Evolutionary conservation across 1,139 yeast genomes (phyloP).

Genomic region (Candida sanyaensis): DNA sequence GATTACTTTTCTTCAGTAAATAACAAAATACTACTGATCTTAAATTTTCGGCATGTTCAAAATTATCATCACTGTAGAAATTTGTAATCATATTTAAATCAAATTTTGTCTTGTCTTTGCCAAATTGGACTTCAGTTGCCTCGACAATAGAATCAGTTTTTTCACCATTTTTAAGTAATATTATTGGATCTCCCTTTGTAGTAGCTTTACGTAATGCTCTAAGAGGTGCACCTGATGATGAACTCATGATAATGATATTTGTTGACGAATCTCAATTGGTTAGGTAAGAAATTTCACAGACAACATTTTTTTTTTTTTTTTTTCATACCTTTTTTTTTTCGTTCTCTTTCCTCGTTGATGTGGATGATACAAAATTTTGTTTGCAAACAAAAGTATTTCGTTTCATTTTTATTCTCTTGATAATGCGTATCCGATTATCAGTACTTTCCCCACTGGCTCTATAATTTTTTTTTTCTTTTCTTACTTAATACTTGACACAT

Average conservation of each 20-base stretch:
- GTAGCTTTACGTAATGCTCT: constrained; percentile 27
- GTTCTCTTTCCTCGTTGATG: neutral
- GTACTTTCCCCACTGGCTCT: neutral
- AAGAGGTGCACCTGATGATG: constrained; percentile 13
- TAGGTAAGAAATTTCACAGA: too few species aligned
- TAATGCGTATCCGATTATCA: neutral
- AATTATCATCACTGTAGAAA: constrained; percentile 53
- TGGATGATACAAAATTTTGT: neutral
- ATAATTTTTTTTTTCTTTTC: neutral
- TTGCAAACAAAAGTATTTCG: neutral
- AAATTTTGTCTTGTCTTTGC: constrained; percentile 20
- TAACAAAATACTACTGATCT: constrained; percentile 78
- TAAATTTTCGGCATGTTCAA: constrained; percentile 42
- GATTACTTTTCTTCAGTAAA: constrained; percentile 70
- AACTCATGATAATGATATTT: constrained; percentile 1
- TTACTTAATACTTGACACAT: too few species aligned
- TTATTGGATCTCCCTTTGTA: constrained; percentile 24
- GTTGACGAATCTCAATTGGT: neutral
- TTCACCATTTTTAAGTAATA: constrained; percentile 21
- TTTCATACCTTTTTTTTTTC: too few species aligned
- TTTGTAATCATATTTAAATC: constrained; percentile 52
- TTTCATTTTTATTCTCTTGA: neutral
- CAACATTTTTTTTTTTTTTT: neutral
- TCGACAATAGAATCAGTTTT: constrained; percentile 28
- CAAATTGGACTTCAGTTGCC: constrained; percentile 39